Conservation (phyloP, 106 monocot genomes). For the Iris macrosiphon region DNA sequence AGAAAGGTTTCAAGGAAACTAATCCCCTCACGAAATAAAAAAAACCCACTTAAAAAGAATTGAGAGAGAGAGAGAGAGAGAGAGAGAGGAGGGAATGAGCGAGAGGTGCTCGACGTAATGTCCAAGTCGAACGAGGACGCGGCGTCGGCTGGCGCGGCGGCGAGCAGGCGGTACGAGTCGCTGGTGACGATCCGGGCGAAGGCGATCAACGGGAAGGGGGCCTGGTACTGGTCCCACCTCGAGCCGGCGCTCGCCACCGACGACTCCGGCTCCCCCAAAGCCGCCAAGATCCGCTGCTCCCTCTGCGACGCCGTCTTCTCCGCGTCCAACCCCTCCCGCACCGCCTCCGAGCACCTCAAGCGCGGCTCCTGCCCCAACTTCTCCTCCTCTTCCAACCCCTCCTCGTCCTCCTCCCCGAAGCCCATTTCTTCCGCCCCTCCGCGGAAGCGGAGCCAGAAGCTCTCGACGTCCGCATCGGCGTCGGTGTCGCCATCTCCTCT, state of each 20-base stretch:
- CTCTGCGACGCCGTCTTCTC: slow-evolving; percentile 56
- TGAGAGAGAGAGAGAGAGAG: no score
- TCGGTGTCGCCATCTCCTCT: background rate
- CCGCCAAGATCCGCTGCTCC: slow-evolving; percentile 55
- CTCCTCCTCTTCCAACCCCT: slow-evolving; percentile 10
- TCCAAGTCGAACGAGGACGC: no score
- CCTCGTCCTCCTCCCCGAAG: background rate
- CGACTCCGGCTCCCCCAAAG: slow-evolving; percentile 43
- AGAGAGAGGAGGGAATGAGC: no score
- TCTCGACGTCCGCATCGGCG: background rate
- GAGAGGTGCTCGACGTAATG: no score
- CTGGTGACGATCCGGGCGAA: slow-evolving; percentile 30
- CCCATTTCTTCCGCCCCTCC: background rate
- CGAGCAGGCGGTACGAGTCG: background rate
- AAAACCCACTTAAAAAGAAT: no score
- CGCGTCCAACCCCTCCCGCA: slow-evolving; percentile 63
- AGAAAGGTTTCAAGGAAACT: no score
- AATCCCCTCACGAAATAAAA: no score
- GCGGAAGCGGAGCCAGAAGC: no score
- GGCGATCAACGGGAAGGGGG: slow-evolving; percentile 59
- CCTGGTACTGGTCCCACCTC: slow-evolving; percentile 67
- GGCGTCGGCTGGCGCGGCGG: background rate
- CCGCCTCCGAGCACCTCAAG: slow-evolving; percentile 52
- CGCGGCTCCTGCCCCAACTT: slow-evolving; percentile 40
- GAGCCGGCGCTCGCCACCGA: slow-evolving; percentile 38